Evolutionary conservation across 129 eudicot genomes (phyloP).

Genomic region (Dittrichia graveolens): DNA sequence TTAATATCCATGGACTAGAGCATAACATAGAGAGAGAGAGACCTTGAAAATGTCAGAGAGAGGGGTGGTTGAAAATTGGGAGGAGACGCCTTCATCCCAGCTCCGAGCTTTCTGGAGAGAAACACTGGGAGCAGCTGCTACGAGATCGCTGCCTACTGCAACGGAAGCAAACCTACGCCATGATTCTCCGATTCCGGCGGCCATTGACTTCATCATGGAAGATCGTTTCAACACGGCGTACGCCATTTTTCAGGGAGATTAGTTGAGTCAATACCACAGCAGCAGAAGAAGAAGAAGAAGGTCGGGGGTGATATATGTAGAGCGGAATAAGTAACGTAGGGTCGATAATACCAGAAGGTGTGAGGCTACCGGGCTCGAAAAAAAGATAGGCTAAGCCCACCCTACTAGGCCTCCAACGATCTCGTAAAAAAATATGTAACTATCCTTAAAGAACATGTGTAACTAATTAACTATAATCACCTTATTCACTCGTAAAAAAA

Average conservation of each 20-base stretch:
- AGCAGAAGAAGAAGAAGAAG: background rate
- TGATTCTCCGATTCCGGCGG: constrained; percentile 33
- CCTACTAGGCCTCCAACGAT: background rate
- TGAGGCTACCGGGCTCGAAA: constrained; percentile 17
- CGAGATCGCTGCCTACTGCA: constrained; percentile 73
- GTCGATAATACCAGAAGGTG: constrained; percentile 6
- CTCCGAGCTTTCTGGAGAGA: constrained; percentile 91
- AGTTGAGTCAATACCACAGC: constrained; percentile 5
- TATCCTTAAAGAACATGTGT: too few relatives aligned
- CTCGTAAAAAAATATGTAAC: too few relatives aligned
- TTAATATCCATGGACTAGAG: background rate
- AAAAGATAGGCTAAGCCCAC: background rate
- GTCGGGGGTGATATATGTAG: background rate
- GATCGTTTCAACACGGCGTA: constrained; percentile 53
- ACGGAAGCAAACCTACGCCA: constrained; percentile 70
- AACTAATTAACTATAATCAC: too few relatives aligned
- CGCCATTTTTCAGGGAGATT: constrained; percentile 41
- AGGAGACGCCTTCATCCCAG: constrained; percentile 96
- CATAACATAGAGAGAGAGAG: background rate
- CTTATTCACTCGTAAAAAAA: too few relatives aligned
- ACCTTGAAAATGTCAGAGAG: constrained; percentile 86
- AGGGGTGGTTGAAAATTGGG: constrained; percentile 81
- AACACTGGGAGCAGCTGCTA: constrained; percentile 77
- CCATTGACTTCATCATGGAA: constrained; percentile 41
- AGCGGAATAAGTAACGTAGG: background rate